Evolutionary conservation across 2,329 filamentous ascomycete genomes (phyloP), one percentile per base, ranked within the genome.

Genomic region (Exophiala aquamarina): DNA sequence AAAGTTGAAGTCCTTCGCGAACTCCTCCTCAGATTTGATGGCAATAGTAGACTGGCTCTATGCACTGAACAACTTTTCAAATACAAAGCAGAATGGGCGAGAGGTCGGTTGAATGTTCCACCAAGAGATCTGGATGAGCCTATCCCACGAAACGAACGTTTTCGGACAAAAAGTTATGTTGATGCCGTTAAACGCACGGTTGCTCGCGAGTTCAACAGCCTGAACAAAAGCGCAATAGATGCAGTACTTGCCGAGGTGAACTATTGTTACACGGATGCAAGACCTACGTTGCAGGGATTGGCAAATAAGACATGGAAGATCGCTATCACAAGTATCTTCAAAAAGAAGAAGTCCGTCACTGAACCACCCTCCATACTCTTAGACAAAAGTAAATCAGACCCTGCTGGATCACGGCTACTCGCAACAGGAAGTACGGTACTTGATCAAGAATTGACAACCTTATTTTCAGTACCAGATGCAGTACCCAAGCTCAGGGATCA

Each of bases 221-320:
- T 74, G 33, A 73, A 66, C 51, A 67, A 62, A 48, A 74, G 70
- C 57, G 65, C 68, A 1, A 59, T 76, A 10, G 69, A 73, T 20
- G 72, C 66, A 14, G 72, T 76, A 6, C 59, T 75, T 18, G 72
- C 72, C 3, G 72, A 76, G 51, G 66, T 65, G 21, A 76, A 75
- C 46, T 72, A 68, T 49, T 71, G 68, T 20, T 75, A 75, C 44
- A 59, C 60, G 7, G 60, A 64, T 10, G 70, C 72, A 8, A 61
- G 73, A 11, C 70, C 71, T 17, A 70, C 62, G 3, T 59, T 76
- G 5, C 66, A 64, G 32, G 68, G 69, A 29, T 57, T 75, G 2
- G 67, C 70, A 13, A 64, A 63, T 38, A 70, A 66, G 47, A 55
- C 57, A 10, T 75, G 72, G 72, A 66, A 71, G 10, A 68, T 64